Conservation (phyloP, 1,284 basidiomycete species). For the Naganishia sp. region DNA sequence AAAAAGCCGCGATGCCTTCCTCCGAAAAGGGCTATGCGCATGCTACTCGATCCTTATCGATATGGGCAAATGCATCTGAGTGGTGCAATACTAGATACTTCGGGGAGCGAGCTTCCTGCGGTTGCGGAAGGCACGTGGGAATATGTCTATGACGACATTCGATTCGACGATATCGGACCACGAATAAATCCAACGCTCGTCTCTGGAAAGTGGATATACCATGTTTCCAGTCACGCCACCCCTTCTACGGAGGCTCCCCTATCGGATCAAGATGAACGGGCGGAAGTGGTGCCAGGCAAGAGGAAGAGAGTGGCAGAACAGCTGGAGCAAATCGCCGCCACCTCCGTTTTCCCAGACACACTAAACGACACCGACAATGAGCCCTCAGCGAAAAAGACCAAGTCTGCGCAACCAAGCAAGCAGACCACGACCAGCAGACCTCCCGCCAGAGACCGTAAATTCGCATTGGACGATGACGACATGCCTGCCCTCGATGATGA, state of each 20-base stretch:
- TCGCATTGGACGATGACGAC: constrained; percentile 12
- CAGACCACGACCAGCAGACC: not conserved
- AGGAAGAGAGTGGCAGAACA: constrained; percentile 24
- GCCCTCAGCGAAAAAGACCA: constrained; percentile 1
- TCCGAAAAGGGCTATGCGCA: constrained; percentile 21
- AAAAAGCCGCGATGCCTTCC: constrained; percentile 25
- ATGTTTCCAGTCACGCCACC: not conserved
- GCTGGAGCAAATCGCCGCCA: constrained; percentile 11
- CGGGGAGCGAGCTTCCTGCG: not conserved
- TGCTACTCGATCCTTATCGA: constrained; percentile 30
- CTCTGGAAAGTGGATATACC: constrained; percentile 11
- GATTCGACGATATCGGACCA: constrained; percentile 15
- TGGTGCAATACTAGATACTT: constrained; percentile 8
- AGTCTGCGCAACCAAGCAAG: not conserved
- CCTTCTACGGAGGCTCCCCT: not conserved
- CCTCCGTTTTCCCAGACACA: constrained; percentile 19
- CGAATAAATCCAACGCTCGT: constrained; percentile 7
- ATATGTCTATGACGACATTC: constrained; percentile 15
- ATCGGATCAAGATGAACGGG: not conserved
- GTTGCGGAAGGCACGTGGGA: constrained; percentile 13
- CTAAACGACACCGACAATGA: constrained; percentile 13
- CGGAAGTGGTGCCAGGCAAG: constrained; percentile 38
- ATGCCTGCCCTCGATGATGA: constrained; percentile 24
- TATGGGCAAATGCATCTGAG: constrained; percentile 22
- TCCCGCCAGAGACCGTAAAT: not conserved